phyloP scores from a whole-genome alignment of 2,329 filamentous ascomycete genomes.

The Sphaerostilbella broomeana region DNA sequence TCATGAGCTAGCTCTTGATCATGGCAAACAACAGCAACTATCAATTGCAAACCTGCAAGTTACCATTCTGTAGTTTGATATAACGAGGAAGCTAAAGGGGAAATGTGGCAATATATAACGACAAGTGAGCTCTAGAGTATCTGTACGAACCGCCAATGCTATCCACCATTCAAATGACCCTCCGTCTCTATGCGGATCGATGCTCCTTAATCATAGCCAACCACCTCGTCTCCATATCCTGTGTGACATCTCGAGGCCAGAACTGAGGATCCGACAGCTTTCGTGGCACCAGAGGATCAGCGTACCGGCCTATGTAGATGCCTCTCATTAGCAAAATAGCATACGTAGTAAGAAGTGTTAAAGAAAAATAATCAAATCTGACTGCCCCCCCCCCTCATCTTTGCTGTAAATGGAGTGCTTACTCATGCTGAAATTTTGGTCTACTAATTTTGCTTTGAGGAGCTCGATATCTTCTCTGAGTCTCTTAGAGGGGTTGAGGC shows the following conservation, averaged over 20 bases:
- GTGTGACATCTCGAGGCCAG: slow-evolving; percentile 34
- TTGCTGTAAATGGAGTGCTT: slow-evolving; percentile 19
- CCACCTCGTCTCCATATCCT: slow-evolving; percentile 36
- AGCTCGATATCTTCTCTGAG: slow-evolving; percentile 38
- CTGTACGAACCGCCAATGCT: too few relatives aligned
- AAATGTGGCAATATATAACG: too few relatives aligned
- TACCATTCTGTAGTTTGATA: too few relatives aligned
- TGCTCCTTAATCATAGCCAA: slow-evolving; percentile 25
- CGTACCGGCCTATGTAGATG: slow-evolving; percentile 30
- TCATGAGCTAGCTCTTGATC: too few relatives aligned
- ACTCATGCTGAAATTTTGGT: slow-evolving; percentile 43
- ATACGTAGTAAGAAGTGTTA: too few relatives aligned
- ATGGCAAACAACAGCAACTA: too few relatives aligned
- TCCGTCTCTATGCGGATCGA: slow-evolving; percentile 1
- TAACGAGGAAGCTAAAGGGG: too few relatives aligned
- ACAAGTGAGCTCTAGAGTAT: too few relatives aligned
- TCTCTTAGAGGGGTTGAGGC: slow-evolving; percentile 29
- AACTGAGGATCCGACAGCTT: slow-evolving; percentile 25
- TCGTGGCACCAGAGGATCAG: slow-evolving; percentile 41
- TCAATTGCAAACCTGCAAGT: too few relatives aligned
- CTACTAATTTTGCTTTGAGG: slow-evolving; percentile 32
- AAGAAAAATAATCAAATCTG: too few relatives aligned
- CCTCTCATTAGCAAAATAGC: background rate
- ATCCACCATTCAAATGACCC: background rate
- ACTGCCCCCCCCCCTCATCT: too few relatives aligned